Base-by-base conservation (phyloP, 768 basidiomycete genomes). In the Auriculariales sp. region DNA sequence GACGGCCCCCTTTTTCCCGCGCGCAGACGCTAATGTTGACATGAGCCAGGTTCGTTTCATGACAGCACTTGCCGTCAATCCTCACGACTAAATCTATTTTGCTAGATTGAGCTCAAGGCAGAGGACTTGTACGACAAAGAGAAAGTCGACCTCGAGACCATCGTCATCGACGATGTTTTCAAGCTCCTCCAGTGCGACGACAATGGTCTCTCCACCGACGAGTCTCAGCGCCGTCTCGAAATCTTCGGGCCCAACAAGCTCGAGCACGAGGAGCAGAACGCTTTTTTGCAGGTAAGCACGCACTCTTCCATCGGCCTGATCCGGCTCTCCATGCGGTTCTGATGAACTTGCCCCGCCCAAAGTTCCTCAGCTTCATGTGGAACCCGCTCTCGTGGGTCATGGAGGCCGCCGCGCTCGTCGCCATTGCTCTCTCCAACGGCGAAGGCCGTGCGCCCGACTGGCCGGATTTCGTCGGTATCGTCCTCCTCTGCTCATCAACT, bases 321-420 rank as follows among this genome's bases (percentile, higher is more conserved):
- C 39, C n/a, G 30, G 4, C 34, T n/a, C n/a, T n/a, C n/a, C n/a
- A n/a, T n/a, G n/a, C n/a, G n/a, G n/a, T n/a, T n/a, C n/a, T n/a
- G n/a, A n/a, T n/a, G n/a, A n/a, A 36, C 4, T 44, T 19, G 28
- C 22, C 19, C 47, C 31, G 12, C 17, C 42, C 32, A 29, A 44
- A 88, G 86, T 91, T 93, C 67, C 69, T 91, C 57, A 81, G 81
- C 63, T 98, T 98, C 77, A 98, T 97, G 94, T 98, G 94, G 94
- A 98, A 98, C 70, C 94, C 94, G 36, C 73, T 98, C 11, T 98
- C 94, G 29, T 98, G 94, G 94, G 94, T 98, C 67, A 98, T 98
- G 94, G 94, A 98, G 67, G 91, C 83, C 54, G 92, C 92, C 32
- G 87, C 89, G 6, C 73, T 91, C 28, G 90, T 92, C 56, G 93